phyloP scores from a whole-genome alignment of 345 rosid genomes.

The Boechera retrofracta region DNA sequence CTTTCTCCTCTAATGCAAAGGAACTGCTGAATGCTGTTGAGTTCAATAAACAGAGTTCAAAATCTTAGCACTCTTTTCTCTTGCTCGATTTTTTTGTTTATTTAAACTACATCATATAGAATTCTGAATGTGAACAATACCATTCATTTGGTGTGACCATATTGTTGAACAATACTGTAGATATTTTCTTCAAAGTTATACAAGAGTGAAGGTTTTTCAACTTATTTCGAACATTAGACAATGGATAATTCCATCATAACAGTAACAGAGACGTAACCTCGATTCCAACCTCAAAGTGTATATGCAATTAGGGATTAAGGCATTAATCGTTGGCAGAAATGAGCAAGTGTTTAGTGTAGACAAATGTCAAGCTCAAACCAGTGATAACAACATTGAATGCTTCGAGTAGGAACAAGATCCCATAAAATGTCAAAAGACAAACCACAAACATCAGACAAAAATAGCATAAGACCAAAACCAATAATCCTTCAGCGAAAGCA shows the following conservation, averaged over 20 bases:
- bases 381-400: not conserved
- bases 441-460: not conserved
- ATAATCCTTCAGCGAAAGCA: not conserved
- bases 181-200: constrained; percentile 21
- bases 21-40: constrained; percentile 73
- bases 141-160: not conserved
- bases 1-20: constrained; percentile 88
- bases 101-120: not conserved
- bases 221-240: not conserved
- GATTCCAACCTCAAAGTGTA: not conserved
- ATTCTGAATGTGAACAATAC: not conserved
- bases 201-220: not conserved
- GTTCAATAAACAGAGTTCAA: constrained; percentile 56
- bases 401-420: not conserved
- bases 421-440: constrained; percentile 16
- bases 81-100: not conserved
- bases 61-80: constrained; percentile 18
- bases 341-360: too few relatives aligned
- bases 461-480: not conserved
- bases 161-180: constrained; percentile 26
- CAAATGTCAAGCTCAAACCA: not conserved
- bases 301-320: too few relatives aligned
- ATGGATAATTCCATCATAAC: not conserved
- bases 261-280: not conserved
- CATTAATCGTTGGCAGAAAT: too few relatives aligned